A percentile compares a stretch with the other conserved stretches of the same genome.
phyloP scores from a whole-genome alignment of 805 yeast species.

The Myxozyma kluyveri region DNA sequence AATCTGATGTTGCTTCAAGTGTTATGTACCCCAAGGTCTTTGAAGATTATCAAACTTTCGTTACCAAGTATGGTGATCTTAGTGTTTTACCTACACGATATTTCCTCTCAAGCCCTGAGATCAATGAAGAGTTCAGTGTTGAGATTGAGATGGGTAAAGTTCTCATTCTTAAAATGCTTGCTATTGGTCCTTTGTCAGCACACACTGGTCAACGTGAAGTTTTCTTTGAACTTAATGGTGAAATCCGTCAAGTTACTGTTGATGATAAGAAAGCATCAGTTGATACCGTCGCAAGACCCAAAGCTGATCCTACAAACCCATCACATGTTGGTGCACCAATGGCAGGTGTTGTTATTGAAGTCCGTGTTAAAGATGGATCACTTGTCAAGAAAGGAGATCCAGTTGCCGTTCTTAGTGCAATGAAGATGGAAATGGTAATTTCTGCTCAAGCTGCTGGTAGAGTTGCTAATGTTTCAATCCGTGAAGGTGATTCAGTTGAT shows the following conservation, averaged over 20 bases:
- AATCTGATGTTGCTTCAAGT: slow-evolving; percentile 89
- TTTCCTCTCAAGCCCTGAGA: slow-evolving; percentile 81
- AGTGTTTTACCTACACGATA: slow-evolving; percentile 90
- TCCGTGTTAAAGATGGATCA: slow-evolving; percentile 81
- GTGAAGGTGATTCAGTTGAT: slow-evolving; percentile 93
- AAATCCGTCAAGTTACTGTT: slow-evolving; percentile 90
- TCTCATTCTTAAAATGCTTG: slow-evolving; percentile 84
- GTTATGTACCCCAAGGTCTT: slow-evolving; percentile 98
- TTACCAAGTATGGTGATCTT: slow-evolving; percentile 83
- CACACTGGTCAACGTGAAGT: slow-evolving; percentile 93
- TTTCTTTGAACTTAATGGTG: slow-evolving; percentile 97
- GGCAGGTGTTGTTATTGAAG: slow-evolving; percentile 98
- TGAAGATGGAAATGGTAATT: slow-evolving; percentile 99
- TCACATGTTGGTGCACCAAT: slow-evolving; percentile 97
- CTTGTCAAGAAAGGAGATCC: slow-evolving; percentile 97
- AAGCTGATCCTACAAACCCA: slow-evolving; percentile 84
- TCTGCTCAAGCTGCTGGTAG: slow-evolving; percentile 87
- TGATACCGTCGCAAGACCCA: slow-evolving; percentile 81
- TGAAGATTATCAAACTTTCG: slow-evolving; percentile 74
- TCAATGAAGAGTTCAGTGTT: slow-evolving; percentile 85
- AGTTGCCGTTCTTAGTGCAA: slow-evolving; percentile 87
- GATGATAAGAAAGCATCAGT: slow-evolving; percentile 84
- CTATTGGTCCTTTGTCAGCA: slow-evolving; percentile 81
- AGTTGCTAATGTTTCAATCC: slow-evolving; percentile 70
- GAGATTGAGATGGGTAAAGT: slow-evolving; percentile 94